Base-by-base conservation (phyloP, 495 filamentous ascomycete species). In the Aeminium ludgeri region DNA sequence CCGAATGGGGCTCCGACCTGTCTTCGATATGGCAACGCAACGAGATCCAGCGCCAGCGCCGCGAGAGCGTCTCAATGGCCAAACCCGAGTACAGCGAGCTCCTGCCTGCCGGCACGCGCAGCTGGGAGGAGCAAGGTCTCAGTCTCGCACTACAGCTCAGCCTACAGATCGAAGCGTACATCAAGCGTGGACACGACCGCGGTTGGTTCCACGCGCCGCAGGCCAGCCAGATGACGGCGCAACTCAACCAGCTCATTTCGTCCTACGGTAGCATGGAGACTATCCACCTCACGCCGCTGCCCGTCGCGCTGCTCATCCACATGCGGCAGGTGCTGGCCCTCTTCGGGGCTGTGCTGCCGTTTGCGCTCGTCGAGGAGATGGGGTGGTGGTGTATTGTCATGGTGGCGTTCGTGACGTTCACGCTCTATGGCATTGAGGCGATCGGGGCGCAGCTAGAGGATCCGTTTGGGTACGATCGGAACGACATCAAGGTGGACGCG, bases 401-500 rank as follows among this genome's bases (percentile, higher is more conserved):
- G 13, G 71, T 78, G 10, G 67, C 66, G 1, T 57, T 85, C 6
- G 69, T 83, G 20, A 72, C 71, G 15, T 83, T 85, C 52, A 83
- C 79, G 2, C 63, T 85, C 1, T 82, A 80, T 49, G 74, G 77
- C 1, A 82, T 82, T 20, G 77, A 82, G 38, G 77, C 74, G 1
- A 85, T 85, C 40, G 80, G 75, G 1, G 72, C 63, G 11, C 76
- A 81, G 52, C 62, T 83, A 6, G 80, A 85, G 51, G 80, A 85
- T 52, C 80, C 80, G 0, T 83, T 85, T 55, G 78, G 80, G 6
- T 71, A 73, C 46, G 78, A 81, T 46, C 69, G 70, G 46, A 82
- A 81, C 42, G 80, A 83, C 55, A 83, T 85, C 58, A 80, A 80
- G 53, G 80, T 83, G 69, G 80, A 83, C 53, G 76, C 68, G 10